Evolutionary conservation across 257 asterid genomes (phyloP), one percentile per base, ranked within the genome.

Genomic region (Lavandula angustifolia): DNA sequence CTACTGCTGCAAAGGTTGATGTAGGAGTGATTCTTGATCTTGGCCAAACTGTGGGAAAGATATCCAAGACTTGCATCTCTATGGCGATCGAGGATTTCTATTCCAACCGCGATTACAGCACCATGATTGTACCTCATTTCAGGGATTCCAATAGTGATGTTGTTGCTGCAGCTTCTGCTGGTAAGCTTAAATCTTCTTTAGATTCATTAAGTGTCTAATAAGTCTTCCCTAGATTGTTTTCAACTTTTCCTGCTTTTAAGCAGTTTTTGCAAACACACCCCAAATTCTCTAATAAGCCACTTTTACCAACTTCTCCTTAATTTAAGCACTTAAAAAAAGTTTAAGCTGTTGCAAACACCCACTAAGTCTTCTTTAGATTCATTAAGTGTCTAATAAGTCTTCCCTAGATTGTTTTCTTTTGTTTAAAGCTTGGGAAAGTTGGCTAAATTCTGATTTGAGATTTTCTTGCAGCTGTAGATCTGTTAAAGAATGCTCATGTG

Each of bases 1-100:
- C 38, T 3, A 29, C 40, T 22, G 40, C 40, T 29, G 59, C 16
- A 5, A 53, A 53, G 18, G 62, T 46, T 34, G 46, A 55, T 8
- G 32, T 55, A 2, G 62, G 62, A 55, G 62, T 55, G 8, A 55
- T 55, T 35, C 62, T 55, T 35, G 46, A 55, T 55, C 44, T 34
- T 55, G 14, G 34, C 0, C 13, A 44, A 0, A 34, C 62, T 55
- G 1, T 55, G 37, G 62, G 62, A 34, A 55, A 55, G 32, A 55
- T 55, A 13, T 34, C 3, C 62, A 55, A 9, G 62, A 55, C 62
- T 34, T 55, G 32, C 46, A 55, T 55, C 4, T 34, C 46, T 3
- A 34, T 55, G 62, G 62, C 62, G 0, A 8, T 55, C 29, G 32
- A 55, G 16, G 62, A 55, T 55, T 55, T 55, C 46, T 13, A 55